A percentile compares a stretch with the other conserved stretches of the same genome.
Evolutionary conservation across 192 early-diverging fungal genomes (phyloP).

Genomic region (Powellomyces hirtus): DNA sequence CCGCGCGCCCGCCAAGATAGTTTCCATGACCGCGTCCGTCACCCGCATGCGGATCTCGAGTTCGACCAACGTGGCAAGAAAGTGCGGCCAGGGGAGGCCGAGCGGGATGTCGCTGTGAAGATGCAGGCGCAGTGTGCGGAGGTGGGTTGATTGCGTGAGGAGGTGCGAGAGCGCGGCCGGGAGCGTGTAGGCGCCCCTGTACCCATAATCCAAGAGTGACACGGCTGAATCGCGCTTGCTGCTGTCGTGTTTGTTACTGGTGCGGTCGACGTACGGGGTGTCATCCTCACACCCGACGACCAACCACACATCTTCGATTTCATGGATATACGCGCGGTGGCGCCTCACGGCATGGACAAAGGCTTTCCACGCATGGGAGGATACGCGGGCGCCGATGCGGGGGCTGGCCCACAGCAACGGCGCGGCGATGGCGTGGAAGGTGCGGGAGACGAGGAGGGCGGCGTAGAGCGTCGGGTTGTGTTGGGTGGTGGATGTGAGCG

Average conservation of each 20-base stretch:
- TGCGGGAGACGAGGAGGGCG: not conserved
- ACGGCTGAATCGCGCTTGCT: not conserved
- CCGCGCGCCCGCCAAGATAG: not conserved
- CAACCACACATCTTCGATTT: constrained; percentile 16
- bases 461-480: constrained; percentile 15
- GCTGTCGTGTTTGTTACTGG: not conserved
- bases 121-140: constrained; percentile 7
- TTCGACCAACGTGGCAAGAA: not conserved
- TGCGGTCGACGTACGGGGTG: not conserved
- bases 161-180: not conserved
- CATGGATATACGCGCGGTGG: not conserved
- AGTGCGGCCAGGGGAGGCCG: not conserved
- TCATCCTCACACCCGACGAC: constrained; percentile 7
- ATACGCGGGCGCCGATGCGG: constrained; percentile 5
- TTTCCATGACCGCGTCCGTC: not conserved
- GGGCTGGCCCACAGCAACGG: not conserved
- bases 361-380: not conserved
- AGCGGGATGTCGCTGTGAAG: constrained; percentile 14
- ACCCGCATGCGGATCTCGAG: constrained; percentile 14
- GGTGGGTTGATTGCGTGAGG: not conserved
- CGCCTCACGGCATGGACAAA: constrained; percentile 3
- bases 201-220: not conserved
- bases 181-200: not conserved
- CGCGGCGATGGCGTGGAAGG: not conserved
- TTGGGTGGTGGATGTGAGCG: not conserved